Evolutionary conservation across 2,329 filamentous ascomycete species (phyloP).

Genomic region (Phyllosticta citriasiana): DNA sequence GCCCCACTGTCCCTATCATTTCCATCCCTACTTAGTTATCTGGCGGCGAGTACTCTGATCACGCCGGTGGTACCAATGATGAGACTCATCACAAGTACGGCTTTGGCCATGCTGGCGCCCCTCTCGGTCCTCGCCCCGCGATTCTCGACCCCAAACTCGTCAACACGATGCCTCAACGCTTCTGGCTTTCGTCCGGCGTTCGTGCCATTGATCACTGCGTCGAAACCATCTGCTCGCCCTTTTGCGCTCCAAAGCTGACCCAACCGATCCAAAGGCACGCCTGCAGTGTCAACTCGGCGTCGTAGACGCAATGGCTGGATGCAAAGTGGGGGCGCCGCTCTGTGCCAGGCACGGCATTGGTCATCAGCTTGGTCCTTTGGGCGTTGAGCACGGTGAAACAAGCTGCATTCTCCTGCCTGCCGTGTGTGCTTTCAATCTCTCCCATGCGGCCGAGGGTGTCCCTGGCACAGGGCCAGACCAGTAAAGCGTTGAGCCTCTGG

Average conservation of each 20-base stretch:
- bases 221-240: slow-evolving; percentile 41
- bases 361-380: slow-evolving; percentile 39
- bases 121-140: slow-evolving; percentile 39
- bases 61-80: slow-evolving; percentile 32
- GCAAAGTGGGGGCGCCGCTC: slow-evolving; percentile 29
- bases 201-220: slow-evolving; percentile 48
- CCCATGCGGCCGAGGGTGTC: slow-evolving; percentile 4
- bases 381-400: slow-evolving; percentile 52
- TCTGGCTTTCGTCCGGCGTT: slow-evolving; percentile 51
- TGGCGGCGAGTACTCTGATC: slow-evolving; percentile 31
- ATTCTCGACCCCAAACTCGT: slow-evolving; percentile 47
- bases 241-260: slow-evolving; percentile 24
- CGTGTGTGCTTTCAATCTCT: slow-evolving; percentile 46
- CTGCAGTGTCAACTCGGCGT: slow-evolving; percentile 42
- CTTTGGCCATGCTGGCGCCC: slow-evolving; percentile 15
- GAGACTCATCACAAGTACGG: slow-evolving; percentile 16
- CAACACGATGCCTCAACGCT: slow-evolving; percentile 39
- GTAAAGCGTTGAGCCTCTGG: slow-evolving; percentile 24
- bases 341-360: slow-evolving; percentile 34
- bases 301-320: slow-evolving; percentile 43
- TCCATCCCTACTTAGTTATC: slow-evolving; percentile 34
- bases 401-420: slow-evolving; percentile 46
- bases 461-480: not conserved
- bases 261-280: slow-evolving; percentile 35
- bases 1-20: slow-evolving; percentile 26